Percentiles rank a stretch among this genome's conserved stretches.
These are phyloP conservation scores for Nidularia sp. DNA, from an alignment of 768 basidiomycete species.

Conservation along the genomic window DNA sequence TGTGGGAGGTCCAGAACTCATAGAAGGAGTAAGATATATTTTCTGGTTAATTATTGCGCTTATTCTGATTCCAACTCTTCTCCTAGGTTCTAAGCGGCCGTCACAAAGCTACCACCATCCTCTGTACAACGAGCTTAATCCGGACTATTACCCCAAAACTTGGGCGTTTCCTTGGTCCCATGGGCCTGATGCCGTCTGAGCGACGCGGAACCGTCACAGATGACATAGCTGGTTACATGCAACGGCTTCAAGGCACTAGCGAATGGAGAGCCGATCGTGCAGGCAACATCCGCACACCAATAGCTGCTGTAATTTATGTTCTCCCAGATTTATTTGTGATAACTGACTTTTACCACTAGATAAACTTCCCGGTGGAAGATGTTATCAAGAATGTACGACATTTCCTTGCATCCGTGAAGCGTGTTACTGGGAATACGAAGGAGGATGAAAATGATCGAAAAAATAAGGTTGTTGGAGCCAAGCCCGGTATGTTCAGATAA, in stretches of 20 bases:
- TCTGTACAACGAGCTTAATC: conserved; percentile 79
- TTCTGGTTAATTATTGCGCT: conserved; percentile 1
- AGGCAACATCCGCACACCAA: conserved; percentile 80
- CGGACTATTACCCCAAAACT: conserved; percentile 76
- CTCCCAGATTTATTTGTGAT: too few species aligned
- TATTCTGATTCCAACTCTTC: conserved; percentile 2
- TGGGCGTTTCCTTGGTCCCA: conserved; percentile 76
- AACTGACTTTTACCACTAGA: conserved; percentile 31
- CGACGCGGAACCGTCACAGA: conserved; percentile 93
- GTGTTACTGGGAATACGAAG: conserved; percentile 66
- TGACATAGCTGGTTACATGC: conserved; percentile 79
- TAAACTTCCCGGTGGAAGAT: conserved; percentile 71
- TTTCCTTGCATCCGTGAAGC: conserved; percentile 72
- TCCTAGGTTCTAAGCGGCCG: conserved; percentile 68
- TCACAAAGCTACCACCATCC: conserved; percentile 76
- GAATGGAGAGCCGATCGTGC: conserved; percentile 93
- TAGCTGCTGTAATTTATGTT: conserved; percentile 57
- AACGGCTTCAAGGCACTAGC: conserved; percentile 71
- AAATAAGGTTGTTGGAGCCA: conserved; percentile 30
- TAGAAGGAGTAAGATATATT: conserved; percentile 69
- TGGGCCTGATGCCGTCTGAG: conserved; percentile 93
- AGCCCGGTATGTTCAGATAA: conserved; percentile 40
- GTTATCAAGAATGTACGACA: conserved; percentile 75
- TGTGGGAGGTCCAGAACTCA: conserved; percentile 87
- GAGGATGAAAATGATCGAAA: conserved; percentile 44